Base-by-base conservation (phyloP, 805 yeast genomes). In the Candida dajiaensis region DNA sequence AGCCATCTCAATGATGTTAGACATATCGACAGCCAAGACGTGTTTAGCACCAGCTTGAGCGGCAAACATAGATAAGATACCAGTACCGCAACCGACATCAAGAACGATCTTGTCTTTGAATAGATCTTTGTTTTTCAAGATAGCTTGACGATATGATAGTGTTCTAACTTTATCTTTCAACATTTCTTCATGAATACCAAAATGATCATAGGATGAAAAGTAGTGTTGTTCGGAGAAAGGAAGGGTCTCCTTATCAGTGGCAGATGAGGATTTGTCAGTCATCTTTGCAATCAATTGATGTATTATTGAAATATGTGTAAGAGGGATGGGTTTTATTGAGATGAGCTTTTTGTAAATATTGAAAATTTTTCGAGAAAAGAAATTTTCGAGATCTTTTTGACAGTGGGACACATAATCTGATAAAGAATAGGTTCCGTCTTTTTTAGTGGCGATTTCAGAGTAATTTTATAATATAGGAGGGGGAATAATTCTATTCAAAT, bases 31-130 rank as follows among this genome's bases (percentile, higher is more conserved):
- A 42, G 96, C 96, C 66, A 89, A 85, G 45, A 94, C 99, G 63
- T 89, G 97, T 66, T 89, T 89, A 52, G 99, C 99, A 54, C 99
- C 99, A n/a, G 97, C 95, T 63, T 83, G 84, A 43, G 92, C 97
- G 16, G 98, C 98, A 74, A 94, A 94, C 96, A 94, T 88, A 22
- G 97, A 90, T 52, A 94, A 71, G 55, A 94, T 89, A 57, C 99
- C 99, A 19, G 99, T 94, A 56, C 99, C 99, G 68, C 99, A 95
- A 42, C 99, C 99, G 48, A 94, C 99, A 69, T 94, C 99, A 48
- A 94, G 73, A 8, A 94, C 99, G 50, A 92, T 70, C 72, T 94
- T 94, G 68, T 82, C 97, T 66, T 89, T 89, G 74, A 94, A 92
- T 45, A 89, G 70, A 56, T 84, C 85, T 59, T 83, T 83, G 73